These are phyloP conservation scores for Teratosphaeria zuluensis DNA, from an alignment of 2,329 filamentous ascomycete species.

Conservation along the genomic window DNA sequence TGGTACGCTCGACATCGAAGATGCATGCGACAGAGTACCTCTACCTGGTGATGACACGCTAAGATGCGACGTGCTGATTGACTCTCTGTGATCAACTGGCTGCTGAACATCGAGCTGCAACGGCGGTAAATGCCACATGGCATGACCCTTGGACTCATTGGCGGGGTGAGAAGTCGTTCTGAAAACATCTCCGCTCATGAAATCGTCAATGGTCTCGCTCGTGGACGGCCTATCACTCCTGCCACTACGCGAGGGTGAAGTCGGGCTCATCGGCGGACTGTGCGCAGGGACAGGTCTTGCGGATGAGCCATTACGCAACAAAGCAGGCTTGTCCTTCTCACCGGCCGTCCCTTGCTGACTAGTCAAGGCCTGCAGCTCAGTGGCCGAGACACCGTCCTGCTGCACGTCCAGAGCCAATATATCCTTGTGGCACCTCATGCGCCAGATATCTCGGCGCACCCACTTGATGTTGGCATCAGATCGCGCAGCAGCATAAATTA, in stretches of 20 bases:
- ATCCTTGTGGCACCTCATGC: constrained; percentile 79
- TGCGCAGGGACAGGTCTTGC: constrained; percentile 4
- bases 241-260: constrained; percentile 5
- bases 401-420: constrained; percentile 78
- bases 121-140: constrained; percentile 24
- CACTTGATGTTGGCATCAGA: constrained; percentile 86
- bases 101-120: constrained; percentile 21
- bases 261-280: constrained; percentile 19
- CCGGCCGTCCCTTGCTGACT: constrained; percentile 6
- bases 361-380: constrained; percentile 10
- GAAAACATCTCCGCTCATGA: constrained; percentile 32
- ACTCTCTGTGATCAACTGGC: constrained; percentile 22
- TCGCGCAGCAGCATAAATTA: constrained; percentile 73
- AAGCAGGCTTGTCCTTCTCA: constrained; percentile 16
- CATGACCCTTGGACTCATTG: constrained; percentile 10
- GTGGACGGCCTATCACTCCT: constrained; percentile 13
- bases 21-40: constrained; percentile 19
- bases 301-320: constrained; percentile 13
- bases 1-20: constrained; percentile 19
- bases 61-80: constrained; percentile 24
- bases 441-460: constrained; percentile 91
- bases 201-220: constrained; percentile 23
- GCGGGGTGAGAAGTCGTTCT: constrained; percentile 37
- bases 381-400: constrained; percentile 49
- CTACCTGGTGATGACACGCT: constrained; percentile 14